phyloP scores from a whole-genome alignment of 1,284 basidiomycete species.

The Xerocomus minutiporus region DNA sequence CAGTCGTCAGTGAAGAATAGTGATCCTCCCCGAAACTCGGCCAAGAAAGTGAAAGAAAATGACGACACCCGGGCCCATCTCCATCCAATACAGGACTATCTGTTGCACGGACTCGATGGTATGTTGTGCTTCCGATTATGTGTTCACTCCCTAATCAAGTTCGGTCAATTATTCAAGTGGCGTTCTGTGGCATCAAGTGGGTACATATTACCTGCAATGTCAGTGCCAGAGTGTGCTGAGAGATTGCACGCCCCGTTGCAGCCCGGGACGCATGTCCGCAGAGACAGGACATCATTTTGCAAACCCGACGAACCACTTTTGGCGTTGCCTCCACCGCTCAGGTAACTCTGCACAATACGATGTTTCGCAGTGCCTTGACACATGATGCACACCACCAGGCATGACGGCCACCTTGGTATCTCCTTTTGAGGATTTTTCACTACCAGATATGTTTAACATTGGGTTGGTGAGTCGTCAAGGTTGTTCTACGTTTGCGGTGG shows the following conservation, averaged over 20 bases:
- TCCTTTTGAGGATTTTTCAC: constrained; percentile 35
- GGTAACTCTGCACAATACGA: constrained; percentile 21
- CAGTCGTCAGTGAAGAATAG: neutral
- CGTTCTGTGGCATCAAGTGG: constrained; percentile 34
- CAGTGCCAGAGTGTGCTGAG: neutral
- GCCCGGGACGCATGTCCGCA: constrained; percentile 43
- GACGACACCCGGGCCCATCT: constrained; percentile 31
- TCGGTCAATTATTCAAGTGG: constrained; percentile 14
- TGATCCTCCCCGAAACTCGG: neutral
- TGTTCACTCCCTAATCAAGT: neutral
- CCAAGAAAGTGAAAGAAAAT: constrained; percentile 21
- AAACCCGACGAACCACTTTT: constrained; percentile 51
- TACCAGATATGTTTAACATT: constrained; percentile 36
- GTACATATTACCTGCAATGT: neutral
- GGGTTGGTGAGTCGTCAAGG: constrained; percentile 38
- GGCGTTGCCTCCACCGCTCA: constrained; percentile 40
- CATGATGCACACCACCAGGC: constrained; percentile 25
- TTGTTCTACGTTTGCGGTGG: neutral
- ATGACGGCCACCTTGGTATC: constrained; percentile 38
- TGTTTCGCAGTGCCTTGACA: neutral
- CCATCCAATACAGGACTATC: constrained; percentile 36
- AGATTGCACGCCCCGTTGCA: neutral
- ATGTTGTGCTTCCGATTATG: constrained; percentile 9
- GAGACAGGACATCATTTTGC: constrained; percentile 49
- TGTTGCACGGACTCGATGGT: constrained; percentile 44